Evolutionary conservation across 805 yeast species (phyloP), one percentile per base, ranked within the genome.

Genomic region (Kluyveromyces starmeri): DNA sequence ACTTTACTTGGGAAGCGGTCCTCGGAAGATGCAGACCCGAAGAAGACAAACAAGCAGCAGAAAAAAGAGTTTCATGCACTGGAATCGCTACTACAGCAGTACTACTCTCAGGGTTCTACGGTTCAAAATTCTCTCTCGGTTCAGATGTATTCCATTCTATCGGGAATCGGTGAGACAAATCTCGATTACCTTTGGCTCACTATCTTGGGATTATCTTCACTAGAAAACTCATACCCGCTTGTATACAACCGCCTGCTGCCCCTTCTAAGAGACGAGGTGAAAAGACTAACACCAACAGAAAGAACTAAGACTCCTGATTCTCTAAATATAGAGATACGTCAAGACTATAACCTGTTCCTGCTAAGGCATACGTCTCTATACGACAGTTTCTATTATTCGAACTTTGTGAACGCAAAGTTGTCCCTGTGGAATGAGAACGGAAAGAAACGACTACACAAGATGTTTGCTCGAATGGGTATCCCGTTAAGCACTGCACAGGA

Each of bases 381-480:
- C 59, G 94, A 89, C 45, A 71, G 95, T 41, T 85, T 94, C 58
- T 73, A 75, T 50, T 92, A 88, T 53, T 84, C 95, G n/a, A 78
- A 85, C 40, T 89, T 79, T 50, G 86, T 89, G 21, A 84, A 88
- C 49, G 82, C 97, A 9, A 83, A 86, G 53, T 62, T 92, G 37
- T 76, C 76, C 37, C 62, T 92, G 24, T 92, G 96, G 92, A 80
- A 88, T 20, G 95, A 84, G 50, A 88, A 82, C 38, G 98, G 99
- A 5, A 72, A 79, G 44, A 85, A 83, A 51, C 72, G 77, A 44
- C 63, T 92, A 33, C 94, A 88, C 53, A 85, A 86, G 47, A 70
- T 92, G 73, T 84, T 92, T 62, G 98, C 98, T 2, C 74, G 82
- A 47, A 92, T 94, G 96, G 98, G 98, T 6, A 80, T 92, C 5